Conservation (phyloP, 2,329 filamentous ascomycete species). For the Purpureocillium takamizusanense region DNA sequence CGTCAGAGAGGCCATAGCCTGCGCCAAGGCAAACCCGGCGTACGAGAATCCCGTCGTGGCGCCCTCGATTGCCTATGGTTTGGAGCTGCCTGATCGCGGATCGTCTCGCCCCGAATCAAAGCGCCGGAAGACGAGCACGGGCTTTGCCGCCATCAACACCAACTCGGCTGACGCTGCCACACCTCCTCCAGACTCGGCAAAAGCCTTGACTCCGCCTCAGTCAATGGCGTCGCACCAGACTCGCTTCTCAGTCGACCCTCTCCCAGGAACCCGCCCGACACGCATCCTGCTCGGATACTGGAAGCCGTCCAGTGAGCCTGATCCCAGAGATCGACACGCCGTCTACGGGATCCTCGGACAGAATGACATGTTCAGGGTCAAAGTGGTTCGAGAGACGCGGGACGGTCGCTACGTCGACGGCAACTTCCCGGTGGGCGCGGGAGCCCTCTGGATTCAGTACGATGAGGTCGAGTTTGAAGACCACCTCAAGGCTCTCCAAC, state of each 20-base stretch:
- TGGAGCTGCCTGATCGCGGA: slow-evolving; percentile 35
- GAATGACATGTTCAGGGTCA: slow-evolving; percentile 57
- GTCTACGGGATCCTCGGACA: slow-evolving; percentile 53
- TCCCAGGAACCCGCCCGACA: slow-evolving; percentile 45
- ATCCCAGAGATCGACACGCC: slow-evolving; percentile 45
- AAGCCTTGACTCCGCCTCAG: slow-evolving; percentile 11
- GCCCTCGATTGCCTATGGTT: slow-evolving; percentile 40
- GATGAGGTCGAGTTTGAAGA: slow-evolving; percentile 52
- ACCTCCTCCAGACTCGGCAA: slow-evolving; percentile 1
- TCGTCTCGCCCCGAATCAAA: slow-evolving; percentile 31
- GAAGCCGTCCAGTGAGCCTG: slow-evolving; percentile 40
- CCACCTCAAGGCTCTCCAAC: slow-evolving; percentile 40
- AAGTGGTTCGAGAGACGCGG: slow-evolving; percentile 50
- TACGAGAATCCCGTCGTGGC: slow-evolving; percentile 32
- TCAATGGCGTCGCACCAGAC: slow-evolving; percentile 10
- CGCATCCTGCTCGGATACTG: slow-evolving; percentile 52
- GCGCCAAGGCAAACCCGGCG: slow-evolving; percentile 32
- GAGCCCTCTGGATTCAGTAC: slow-evolving; percentile 53
- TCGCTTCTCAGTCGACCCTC: slow-evolving; percentile 25
- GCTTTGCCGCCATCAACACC: slow-evolving; percentile 23
- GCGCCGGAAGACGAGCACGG: slow-evolving; percentile 34
- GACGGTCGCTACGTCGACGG: slow-evolving; percentile 49
- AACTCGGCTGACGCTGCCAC: slow-evolving; percentile 7
- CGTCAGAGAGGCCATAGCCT: slow-evolving; percentile 35
- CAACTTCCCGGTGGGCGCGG: slow-evolving; percentile 52